phyloP scores from a whole-genome alignment of 2,329 filamentous ascomycete species.

The Drechslera avenae region DNA sequence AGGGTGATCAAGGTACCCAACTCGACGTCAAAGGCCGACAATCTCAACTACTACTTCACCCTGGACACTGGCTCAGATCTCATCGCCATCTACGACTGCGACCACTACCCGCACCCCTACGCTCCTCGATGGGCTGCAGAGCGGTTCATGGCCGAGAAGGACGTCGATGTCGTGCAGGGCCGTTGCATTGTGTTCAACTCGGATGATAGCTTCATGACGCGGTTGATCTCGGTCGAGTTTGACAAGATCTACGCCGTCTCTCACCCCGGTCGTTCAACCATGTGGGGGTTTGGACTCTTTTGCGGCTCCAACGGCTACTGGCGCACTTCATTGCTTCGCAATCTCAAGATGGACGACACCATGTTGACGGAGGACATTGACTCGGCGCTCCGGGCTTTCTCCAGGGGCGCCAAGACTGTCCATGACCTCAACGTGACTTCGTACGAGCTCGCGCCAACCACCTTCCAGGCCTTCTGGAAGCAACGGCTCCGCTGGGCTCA shows the following conservation, averaged over 20 bases:
- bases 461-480: slow-evolving; percentile 54
- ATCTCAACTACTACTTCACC: slow-evolving; percentile 56
- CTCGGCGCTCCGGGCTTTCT: slow-evolving; percentile 54
- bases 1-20: slow-evolving; percentile 55
- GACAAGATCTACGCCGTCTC: slow-evolving; percentile 60
- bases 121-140: slow-evolving; percentile 57
- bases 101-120: slow-evolving; percentile 58
- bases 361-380: slow-evolving; percentile 60
- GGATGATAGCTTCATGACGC: slow-evolving; percentile 50
- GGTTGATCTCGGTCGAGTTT: slow-evolving; percentile 57
- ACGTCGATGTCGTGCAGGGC: slow-evolving; percentile 57
- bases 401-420: slow-evolving; percentile 51
- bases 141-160: slow-evolving; percentile 50
- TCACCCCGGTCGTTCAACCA: slow-evolving; percentile 54
- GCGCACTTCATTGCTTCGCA: slow-evolving; percentile 51
- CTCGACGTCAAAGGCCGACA: slow-evolving; percentile 58
- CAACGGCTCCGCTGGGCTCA: slow-evolving; percentile 58
- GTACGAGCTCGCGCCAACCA: slow-evolving; percentile 56
- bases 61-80: slow-evolving; percentile 53
- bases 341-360: slow-evolving; percentile 57
- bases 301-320: slow-evolving; percentile 58
- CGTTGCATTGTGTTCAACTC: slow-evolving; percentile 58
- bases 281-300: slow-evolving; percentile 57
- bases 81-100: slow-evolving; percentile 57
- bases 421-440: slow-evolving; percentile 58